Percentiles rank a stretch among this genome's conserved stretches.
phyloP scores from a whole-genome alignment of 2,329 filamentous ascomycete genomes.

The Xylogone sp. region DNA sequence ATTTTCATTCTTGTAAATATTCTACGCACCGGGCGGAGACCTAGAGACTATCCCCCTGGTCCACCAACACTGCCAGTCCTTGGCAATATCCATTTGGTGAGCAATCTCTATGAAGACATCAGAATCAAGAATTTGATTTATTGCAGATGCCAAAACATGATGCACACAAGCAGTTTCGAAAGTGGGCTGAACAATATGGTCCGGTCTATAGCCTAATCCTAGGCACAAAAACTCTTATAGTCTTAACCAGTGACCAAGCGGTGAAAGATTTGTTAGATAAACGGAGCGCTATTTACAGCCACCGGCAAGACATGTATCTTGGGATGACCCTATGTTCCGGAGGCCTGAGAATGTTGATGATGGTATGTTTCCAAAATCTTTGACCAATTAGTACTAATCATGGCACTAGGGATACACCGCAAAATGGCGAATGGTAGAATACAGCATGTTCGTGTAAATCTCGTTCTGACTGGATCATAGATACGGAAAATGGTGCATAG shows the following conservation, averaged over 20 bases:
- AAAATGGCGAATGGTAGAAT: constrained; percentile 37
- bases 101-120: neutral
- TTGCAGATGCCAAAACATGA: constrained; percentile 8
- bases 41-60: constrained; percentile 12
- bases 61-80: constrained; percentile 14
- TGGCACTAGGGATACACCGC: constrained; percentile 7
- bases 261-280: constrained; percentile 17
- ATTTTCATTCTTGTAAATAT: constrained; percentile 71
- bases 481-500: constrained; percentile 39
- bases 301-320: constrained; percentile 11
- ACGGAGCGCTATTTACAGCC: constrained; percentile 12
- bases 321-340: constrained; percentile 29
- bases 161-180: constrained; percentile 10
- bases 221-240: constrained; percentile 12
- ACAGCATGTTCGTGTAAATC: no score
- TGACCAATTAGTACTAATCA: constrained; percentile 22
- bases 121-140: neutral
- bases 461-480: no score
- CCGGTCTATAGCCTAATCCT: constrained; percentile 27
- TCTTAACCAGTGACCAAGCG: constrained; percentile 10
- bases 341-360: constrained; percentile 41
- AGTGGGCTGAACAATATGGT: constrained; percentile 17
- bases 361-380: constrained; percentile 31
- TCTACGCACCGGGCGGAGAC: constrained; percentile 5
- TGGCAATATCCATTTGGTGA: constrained; percentile 10